phyloP scores from a whole-genome alignment of 768 basidiomycete genomes.

The Hygrocybe coccinea region DNA sequence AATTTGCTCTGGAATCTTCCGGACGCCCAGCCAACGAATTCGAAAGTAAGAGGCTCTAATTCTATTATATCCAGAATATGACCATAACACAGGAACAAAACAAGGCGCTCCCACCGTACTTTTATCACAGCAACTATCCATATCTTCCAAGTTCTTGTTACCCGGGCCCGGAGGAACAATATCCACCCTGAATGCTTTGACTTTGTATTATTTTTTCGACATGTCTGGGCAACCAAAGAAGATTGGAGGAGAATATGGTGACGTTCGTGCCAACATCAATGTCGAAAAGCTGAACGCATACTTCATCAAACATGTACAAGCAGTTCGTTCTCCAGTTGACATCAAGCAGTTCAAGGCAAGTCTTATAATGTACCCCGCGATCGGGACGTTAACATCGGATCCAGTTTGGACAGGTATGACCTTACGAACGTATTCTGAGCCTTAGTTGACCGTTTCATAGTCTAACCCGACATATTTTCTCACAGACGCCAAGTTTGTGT shows the following conservation, averaged over 20 bases:
- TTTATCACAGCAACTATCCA: no score
- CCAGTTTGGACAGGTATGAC: constrained; percentile 84
- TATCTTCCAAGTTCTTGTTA: no score
- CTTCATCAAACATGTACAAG: constrained; percentile 51
- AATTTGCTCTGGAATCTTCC: constrained; percentile 10
- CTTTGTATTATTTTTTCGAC: constrained; percentile 1
- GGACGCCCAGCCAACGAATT: background rate
- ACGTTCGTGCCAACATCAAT: constrained; percentile 67
- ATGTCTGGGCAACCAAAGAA: constrained; percentile 35
- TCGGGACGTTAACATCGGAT: background rate
- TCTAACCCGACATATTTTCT: constrained; percentile 97
- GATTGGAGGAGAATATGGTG: constrained; percentile 72
- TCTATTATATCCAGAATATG: background rate
- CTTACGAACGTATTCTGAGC: background rate
- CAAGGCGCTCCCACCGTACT: no score
- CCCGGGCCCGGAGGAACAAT: background rate
- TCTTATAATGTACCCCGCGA: constrained; percentile 2
- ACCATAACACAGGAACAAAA: no score
- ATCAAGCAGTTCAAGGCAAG: constrained; percentile 92
- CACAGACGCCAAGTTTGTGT: constrained; percentile 62
- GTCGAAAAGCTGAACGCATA: constrained; percentile 59
- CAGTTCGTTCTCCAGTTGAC: constrained; percentile 57
- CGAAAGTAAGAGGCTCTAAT: background rate
- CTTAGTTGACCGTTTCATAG: constrained; percentile 34
- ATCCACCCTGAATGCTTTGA: background rate